Evolutionary conservation across 2,329 filamentous ascomycete genomes (phyloP).

Genomic region (Cercospora janseana): DNA sequence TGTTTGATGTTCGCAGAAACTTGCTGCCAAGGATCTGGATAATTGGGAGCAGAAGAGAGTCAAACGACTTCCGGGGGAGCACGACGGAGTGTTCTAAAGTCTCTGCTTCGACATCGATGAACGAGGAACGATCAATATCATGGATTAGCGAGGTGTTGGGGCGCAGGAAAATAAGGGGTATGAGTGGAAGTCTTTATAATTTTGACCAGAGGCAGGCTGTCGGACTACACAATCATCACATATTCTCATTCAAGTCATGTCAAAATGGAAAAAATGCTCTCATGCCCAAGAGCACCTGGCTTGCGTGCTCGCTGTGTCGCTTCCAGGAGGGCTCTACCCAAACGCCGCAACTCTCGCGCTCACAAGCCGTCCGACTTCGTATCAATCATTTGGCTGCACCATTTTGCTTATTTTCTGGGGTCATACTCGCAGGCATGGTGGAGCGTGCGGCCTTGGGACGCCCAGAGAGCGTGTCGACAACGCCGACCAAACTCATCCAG

Average conservation of each 20-base stretch:
- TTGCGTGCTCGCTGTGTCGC: background rate
- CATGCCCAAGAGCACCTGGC: background rate
- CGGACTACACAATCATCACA: constrained; percentile 1
- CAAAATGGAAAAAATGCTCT: background rate
- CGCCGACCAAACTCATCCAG: constrained; percentile 76
- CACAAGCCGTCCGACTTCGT: constrained; percentile 2
- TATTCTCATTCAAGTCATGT: background rate
- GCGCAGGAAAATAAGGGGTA: background rate
- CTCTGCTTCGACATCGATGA: background rate
- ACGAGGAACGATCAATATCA: background rate
- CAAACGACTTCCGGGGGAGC: constrained; percentile 83
- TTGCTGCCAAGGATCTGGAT: constrained; percentile 86
- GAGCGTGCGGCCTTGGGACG: constrained; percentile 42
- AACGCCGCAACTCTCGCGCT: constrained; percentile 17
- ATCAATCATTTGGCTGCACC: constrained; percentile 15
- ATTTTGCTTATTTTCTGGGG: constrained; percentile 11
- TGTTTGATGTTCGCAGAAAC: constrained; percentile 53
- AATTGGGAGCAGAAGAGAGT: constrained; percentile 97
- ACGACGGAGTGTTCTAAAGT: constrained; percentile 74
- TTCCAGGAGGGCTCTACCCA: background rate
- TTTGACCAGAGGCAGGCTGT: background rate
- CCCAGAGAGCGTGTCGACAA: constrained; percentile 82
- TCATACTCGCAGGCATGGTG: constrained; percentile 23
- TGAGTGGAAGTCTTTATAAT: background rate
- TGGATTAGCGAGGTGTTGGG: constrained; percentile 2